Conservation (phyloP, 305 asterid genomes). For the Withania somnifera region DNA sequence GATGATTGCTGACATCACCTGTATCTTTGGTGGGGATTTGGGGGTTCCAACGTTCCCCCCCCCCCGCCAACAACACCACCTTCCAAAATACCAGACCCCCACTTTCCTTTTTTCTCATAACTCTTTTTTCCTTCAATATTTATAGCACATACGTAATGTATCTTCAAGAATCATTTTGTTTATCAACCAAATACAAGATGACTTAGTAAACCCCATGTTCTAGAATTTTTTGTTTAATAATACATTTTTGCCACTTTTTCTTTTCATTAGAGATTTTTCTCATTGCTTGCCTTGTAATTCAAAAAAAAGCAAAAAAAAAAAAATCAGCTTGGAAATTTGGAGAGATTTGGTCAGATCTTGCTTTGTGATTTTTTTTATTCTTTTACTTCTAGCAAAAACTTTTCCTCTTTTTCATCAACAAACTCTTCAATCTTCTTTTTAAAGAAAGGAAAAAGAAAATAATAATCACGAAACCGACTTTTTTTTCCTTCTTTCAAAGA, state of each 20-base stretch:
- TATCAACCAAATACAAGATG: neutral
- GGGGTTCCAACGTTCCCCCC: slow-evolving; percentile 24
- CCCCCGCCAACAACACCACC: neutral
- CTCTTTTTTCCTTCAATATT: neutral
- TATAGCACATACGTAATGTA: no score
- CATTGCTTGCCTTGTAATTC: slow-evolving; percentile 67
- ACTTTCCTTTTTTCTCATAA: neutral
- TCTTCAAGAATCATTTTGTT: slow-evolving; percentile 1
- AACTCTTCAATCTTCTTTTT: no score
- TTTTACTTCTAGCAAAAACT: no score
- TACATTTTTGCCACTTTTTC: neutral
- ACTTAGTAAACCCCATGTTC: slow-evolving; percentile 10
- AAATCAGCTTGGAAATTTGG: slow-evolving; percentile 25
- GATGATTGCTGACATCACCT: no score
- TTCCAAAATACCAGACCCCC: neutral
- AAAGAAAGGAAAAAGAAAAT: no score
- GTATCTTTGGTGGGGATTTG: no score
- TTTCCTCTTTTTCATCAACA: no score
- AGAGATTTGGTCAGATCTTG: slow-evolving; percentile 23
- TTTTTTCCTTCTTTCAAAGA: no score
- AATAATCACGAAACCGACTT: neutral
- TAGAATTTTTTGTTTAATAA: neutral
- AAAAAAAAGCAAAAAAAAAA: slow-evolving; percentile 2
- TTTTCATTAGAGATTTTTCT: neutral
- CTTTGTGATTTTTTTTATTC: neutral